A percentile compares a stretch with the other conserved stretches of the same genome.
These are phyloP conservation scores for Lachnellula cervina DNA, from an alignment of 2,329 filamentous ascomycete genomes.

Conservation along the genomic window DNA sequence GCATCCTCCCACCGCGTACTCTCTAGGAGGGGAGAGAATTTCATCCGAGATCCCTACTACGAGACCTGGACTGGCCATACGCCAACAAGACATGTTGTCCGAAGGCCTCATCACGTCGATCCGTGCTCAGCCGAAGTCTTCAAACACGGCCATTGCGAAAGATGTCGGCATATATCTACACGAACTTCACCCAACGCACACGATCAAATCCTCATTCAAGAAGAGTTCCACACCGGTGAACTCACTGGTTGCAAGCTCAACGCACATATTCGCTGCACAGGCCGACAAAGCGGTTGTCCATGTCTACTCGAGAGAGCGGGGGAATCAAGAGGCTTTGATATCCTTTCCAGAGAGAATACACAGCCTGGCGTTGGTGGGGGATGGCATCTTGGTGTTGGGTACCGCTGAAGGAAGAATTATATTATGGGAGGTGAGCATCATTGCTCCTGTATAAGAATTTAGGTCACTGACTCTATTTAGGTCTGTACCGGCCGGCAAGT, in stretches of 20 bases:
- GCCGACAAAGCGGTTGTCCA: slow-evolving; percentile 87
- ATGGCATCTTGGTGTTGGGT: slow-evolving; percentile 69
- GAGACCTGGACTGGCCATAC: too few species aligned
- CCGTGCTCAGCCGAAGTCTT: slow-evolving; percentile 51
- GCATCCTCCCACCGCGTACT: background rate
- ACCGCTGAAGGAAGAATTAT: slow-evolving; percentile 82
- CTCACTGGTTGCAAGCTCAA: slow-evolving; percentile 72
- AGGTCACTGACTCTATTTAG: slow-evolving; percentile 38
- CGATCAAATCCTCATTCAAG: slow-evolving; percentile 78
- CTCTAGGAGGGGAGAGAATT: background rate
- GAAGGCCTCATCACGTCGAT: slow-evolving; percentile 58
- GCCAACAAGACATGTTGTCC: slow-evolving; percentile 40
- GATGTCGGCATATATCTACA: slow-evolving; percentile 87
- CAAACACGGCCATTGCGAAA: slow-evolving; percentile 61
- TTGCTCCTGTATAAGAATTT: slow-evolving; percentile 1
- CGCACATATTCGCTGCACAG: slow-evolving; percentile 88
- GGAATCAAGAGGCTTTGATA: slow-evolving; percentile 82
- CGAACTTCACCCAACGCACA: slow-evolving; percentile 70
- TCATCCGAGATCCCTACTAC: too few species aligned
- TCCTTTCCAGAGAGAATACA: slow-evolving; percentile 84
- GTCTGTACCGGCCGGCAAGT: slow-evolving; percentile 70
- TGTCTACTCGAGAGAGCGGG: slow-evolving; percentile 79
- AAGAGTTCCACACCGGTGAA: slow-evolving; percentile 80
- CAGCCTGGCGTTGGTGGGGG: slow-evolving; percentile 66
- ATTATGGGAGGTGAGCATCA: slow-evolving; percentile 77